A percentile compares a stretch with the other conserved stretches of the same genome.
These are phyloP conservation scores for Camellia sinensis DNA, from an alignment of 148 eudicot species.

Conservation along the genomic window DNA sequence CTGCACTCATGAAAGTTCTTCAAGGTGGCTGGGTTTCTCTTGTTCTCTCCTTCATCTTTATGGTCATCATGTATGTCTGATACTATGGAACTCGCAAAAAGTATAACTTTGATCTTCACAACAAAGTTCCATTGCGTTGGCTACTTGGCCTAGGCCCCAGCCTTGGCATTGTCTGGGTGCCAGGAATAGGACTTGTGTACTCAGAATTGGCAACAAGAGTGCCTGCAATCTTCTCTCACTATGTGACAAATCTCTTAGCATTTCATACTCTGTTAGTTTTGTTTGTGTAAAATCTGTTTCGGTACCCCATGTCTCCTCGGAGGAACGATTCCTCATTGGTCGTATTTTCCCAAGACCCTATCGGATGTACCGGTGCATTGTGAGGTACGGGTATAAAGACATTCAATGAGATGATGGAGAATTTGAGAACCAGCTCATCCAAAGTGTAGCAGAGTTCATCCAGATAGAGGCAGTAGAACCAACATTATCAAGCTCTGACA, in stretches of 20 bases:
- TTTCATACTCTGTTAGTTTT: slow-evolving; percentile 68
- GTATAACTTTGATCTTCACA: slow-evolving; percentile 89
- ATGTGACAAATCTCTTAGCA: slow-evolving; percentile 87
- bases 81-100: slow-evolving; percentile 85
- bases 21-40: slow-evolving; percentile 98
- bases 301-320: slow-evolving; percentile 72
- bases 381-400: slow-evolving; percentile 83
- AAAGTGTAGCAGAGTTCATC: slow-evolving; percentile 83
- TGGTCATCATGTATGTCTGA: slow-evolving; percentile 73
- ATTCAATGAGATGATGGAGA: slow-evolving; percentile 73
- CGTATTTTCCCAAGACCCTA: slow-evolving; percentile 85
- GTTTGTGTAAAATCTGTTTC: slow-evolving; percentile 85
- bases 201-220: slow-evolving; percentile 86
- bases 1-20: slow-evolving; percentile 71
- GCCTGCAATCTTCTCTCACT: slow-evolving; percentile 88
- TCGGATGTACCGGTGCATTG: slow-evolving; percentile 89
- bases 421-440: slow-evolving; percentile 71
- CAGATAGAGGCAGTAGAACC: slow-evolving; percentile 88
- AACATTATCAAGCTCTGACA: slow-evolving; percentile 48
- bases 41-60: slow-evolving; percentile 58
- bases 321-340: slow-evolving; percentile 84
- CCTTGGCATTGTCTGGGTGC: slow-evolving; percentile 91
- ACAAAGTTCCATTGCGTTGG: slow-evolving; percentile 86
- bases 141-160: slow-evolving; percentile 87
- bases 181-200: slow-evolving; percentile 82